Evolutionary conservation across 2,329 filamentous ascomycete species (phyloP), one percentile per base, ranked within the genome.

Genomic region (Ceratocystis colombiana): DNA sequence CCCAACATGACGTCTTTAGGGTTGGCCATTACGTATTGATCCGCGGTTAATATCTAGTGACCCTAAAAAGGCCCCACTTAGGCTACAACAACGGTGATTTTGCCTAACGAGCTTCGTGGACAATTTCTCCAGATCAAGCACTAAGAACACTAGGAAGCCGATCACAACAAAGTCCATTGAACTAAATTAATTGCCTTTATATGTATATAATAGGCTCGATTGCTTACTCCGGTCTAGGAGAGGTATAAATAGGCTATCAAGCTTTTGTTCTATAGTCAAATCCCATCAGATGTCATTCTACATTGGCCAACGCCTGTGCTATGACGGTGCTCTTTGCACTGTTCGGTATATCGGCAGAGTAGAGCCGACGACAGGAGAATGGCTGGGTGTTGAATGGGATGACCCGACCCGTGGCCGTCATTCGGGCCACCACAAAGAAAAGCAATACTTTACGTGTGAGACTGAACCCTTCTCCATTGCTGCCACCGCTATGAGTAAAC

Each of bases 341-440:
- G 82, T 97, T 67, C 86, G 90, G 68, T 97, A 92, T 73, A 77
- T 89, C 68, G 94, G 94, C 57, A 75, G 82, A 44, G 88, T 97
- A 6, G 80, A 84, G 63, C 89, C 88, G 70, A 92, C 90, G 7
- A 80, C 83, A 55, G 89, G 90, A 62, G 79, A 82, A 69, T 97
- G 93, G 92, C 82, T 97, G 44, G 94, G 94, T 61, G 90, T 97
- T 61, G 94, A 99, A 81, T 99, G 94, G 94, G 93, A 97, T 76
- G 89, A 96, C 74, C 79, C 86, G 66, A 81, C 80, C 46, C 83
- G 92, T 72, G 94, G 94, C 68, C 97, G 96, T 78, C 92, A 99
- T 76, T 84, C 93, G 72, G 94, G 94, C 68, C 85, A 87, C 68
- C 86, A 95, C 76, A 85, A 88, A 69, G 90, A 88, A 68, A 79